These are phyloP conservation scores for Peronosclerospora sorghi DNA, from an alignment of 352 stramenopile genomes.

Conservation along the genomic window DNA sequence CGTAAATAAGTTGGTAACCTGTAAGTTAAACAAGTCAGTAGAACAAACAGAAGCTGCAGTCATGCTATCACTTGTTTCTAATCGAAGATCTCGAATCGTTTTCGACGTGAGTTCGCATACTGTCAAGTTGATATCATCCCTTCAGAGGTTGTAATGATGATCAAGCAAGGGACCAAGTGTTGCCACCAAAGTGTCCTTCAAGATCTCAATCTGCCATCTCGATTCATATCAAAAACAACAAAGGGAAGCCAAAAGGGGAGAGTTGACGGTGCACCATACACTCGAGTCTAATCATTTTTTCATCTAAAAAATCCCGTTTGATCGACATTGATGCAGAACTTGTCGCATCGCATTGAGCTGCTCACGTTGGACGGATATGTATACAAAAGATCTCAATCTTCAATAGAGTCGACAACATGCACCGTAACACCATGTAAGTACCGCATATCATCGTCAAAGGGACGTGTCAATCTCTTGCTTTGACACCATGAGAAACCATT, in stretches of 20 bases:
- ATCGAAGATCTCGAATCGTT: constrained; percentile 27
- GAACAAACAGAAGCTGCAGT: not conserved
- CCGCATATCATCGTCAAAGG: constrained; percentile 51
- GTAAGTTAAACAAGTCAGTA: too few species aligned
- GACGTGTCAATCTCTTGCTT: constrained; percentile 57
- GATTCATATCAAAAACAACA: constrained; percentile 42
- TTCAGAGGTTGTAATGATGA: too few species aligned
- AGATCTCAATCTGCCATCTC: constrained; percentile 40
- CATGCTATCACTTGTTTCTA: constrained; percentile 7
- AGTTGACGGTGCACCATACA: constrained; percentile 4
- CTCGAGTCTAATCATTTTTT: constrained; percentile 20
- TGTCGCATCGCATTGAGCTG: constrained; percentile 42
- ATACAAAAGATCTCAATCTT: too few species aligned
- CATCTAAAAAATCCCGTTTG: constrained; percentile 25
- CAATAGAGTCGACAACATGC: constrained; percentile 4
- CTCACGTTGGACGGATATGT: constrained; percentile 24
- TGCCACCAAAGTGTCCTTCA: constrained; percentile 43
- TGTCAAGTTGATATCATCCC: constrained; percentile 1
- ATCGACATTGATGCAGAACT: constrained; percentile 29
- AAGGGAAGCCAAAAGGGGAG: constrained; percentile 27
- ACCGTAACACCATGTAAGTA: constrained; percentile 34
- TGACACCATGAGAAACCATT: constrained; percentile 72
- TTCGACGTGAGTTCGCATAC: constrained; percentile 36
- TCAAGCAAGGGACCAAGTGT: constrained; percentile 41
- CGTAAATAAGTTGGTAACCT: too few species aligned